Evolutionary conservation across 495 filamentous ascomycete species (phyloP).

Genomic region (Aspergillus affinis): DNA sequence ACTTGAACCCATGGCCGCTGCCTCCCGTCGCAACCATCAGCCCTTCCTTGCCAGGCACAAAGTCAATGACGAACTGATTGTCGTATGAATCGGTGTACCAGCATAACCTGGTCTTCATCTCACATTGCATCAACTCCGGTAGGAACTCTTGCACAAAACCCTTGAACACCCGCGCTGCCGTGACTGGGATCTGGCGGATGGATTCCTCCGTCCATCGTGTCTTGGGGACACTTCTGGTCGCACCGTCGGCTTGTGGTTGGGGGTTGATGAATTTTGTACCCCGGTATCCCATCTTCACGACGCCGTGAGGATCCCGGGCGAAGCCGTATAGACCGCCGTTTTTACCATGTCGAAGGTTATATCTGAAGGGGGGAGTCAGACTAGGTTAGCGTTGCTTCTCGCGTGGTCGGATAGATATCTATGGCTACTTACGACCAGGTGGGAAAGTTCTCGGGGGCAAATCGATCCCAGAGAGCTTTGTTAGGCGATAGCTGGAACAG

Average conservation of each 20-base stretch:
- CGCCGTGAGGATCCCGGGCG: constrained; percentile 34
- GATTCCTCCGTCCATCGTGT: constrained; percentile 29
- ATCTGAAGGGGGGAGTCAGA: constrained; percentile 37
- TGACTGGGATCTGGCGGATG: constrained; percentile 14
- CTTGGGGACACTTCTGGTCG: constrained; percentile 36
- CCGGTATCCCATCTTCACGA: constrained; percentile 46
- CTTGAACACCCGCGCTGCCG: constrained; percentile 20
- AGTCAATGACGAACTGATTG: constrained; percentile 53
- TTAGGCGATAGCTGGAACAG: constrained; percentile 33
- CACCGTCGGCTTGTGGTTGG: constrained; percentile 11
- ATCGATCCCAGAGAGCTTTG: constrained; percentile 27
- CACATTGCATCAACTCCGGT: constrained; percentile 28
- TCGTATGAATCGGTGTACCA: constrained; percentile 76
- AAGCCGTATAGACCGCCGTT: constrained; percentile 40
- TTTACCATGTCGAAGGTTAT: constrained; percentile 32
- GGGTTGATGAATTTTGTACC: constrained; percentile 43
- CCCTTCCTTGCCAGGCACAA: not conserved
- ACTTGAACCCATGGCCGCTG: constrained; percentile 44
- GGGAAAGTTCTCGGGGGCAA: constrained; percentile 3
- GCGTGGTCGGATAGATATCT: not conserved
- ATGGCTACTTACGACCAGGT: not conserved
- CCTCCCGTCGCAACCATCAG: constrained; percentile 35
- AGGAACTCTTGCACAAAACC: constrained; percentile 36
- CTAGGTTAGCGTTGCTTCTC: constrained; percentile 18
- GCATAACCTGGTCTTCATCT: constrained; percentile 64